Conservation (phyloP, 495 filamentous ascomycete species). For the Hamigera avellanea region DNA sequence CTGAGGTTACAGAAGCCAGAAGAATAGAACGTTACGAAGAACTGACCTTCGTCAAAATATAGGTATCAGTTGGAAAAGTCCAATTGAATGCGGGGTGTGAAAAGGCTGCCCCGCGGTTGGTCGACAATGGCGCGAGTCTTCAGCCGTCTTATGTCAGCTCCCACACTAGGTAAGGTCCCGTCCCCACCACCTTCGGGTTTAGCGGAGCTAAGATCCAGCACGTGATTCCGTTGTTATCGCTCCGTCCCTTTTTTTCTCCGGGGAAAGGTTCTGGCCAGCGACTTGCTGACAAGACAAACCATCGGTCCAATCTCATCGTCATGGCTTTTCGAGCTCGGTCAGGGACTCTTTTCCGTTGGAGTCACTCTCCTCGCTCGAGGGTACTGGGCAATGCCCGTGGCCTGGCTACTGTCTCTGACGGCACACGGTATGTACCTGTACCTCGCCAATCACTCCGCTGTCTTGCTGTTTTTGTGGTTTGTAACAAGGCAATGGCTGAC, state of each 20-base stretch:
- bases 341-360: constrained; percentile 19
- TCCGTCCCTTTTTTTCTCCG: too few relatives aligned
- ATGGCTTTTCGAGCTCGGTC: constrained; percentile 29
- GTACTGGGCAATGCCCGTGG: constrained; percentile 14
- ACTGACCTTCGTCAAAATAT: too few relatives aligned
- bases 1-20: too few relatives aligned
- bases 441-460: too few relatives aligned
- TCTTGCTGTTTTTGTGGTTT: background rate
- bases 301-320: constrained; percentile 2
- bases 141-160: constrained; percentile 12
- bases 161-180: too few relatives aligned
- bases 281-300: background rate
- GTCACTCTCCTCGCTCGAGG: constrained; percentile 15
- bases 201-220: constrained; percentile 5
- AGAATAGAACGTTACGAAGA: too few relatives aligned
- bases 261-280: too few relatives aligned
- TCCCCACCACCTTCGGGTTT: constrained; percentile 14
- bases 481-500: constrained; percentile 1
- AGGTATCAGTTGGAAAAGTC: too few relatives aligned
- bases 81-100: constrained; percentile 37
- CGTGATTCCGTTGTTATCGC: background rate
- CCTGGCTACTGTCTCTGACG: constrained; percentile 37
- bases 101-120: constrained; percentile 34
- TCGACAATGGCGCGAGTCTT: constrained; percentile 15
- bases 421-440: constrained; percentile 33